A percentile compares a stretch with the other conserved stretches of the same genome.
phyloP scores from a whole-genome alignment of 1,139 yeast species.

The Suhomyces atakaporum region DNA sequence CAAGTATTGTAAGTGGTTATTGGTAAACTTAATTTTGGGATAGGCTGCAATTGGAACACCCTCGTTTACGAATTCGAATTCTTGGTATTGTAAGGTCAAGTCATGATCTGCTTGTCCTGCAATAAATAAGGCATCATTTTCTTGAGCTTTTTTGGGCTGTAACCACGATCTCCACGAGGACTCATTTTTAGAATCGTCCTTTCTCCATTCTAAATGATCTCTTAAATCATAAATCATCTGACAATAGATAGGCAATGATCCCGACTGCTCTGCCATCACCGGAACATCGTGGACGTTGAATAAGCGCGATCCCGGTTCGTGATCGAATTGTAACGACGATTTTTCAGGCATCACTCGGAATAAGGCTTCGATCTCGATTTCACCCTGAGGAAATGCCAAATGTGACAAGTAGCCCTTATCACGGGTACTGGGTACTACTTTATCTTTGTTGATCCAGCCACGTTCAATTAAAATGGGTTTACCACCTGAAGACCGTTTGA shows the following conservation, averaged over 20 bases:
- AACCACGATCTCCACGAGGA: conserved; percentile 17
- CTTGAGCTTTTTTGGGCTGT: conserved; percentile 6
- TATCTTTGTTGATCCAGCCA: conserved; percentile 87
- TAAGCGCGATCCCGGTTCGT: conserved; percentile 60
- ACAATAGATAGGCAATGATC: conserved; percentile 71
- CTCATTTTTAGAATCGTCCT: conserved; percentile 2
- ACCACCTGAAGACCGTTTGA: conserved; percentile 74
- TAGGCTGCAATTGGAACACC: conserved; percentile 91
- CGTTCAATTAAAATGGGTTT: conserved; percentile 75
- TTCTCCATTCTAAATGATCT: conserved; percentile 57
- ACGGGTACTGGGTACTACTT: conserved; percentile 66
- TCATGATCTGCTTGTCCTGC: conserved; percentile 26
- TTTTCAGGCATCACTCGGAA: conserved; percentile 71
- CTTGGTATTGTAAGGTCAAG: conserved; percentile 43
- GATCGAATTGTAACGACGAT: conserved; percentile 76
- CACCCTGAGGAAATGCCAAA: conserved; percentile 73
- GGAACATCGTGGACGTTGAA: conserved; percentile 76
- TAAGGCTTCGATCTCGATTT: conserved; percentile 70
- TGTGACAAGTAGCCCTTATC: conserved; percentile 51
- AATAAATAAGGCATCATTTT: conserved; percentile 21
- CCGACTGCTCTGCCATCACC: conserved; percentile 73
- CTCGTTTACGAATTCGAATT: conserved; percentile 57
- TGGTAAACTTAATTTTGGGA: conserved; percentile 77
- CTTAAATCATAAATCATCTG: conserved; percentile 70
- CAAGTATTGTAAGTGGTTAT: conserved; percentile 89